These are phyloP conservation scores for Tetracladium setigerum DNA, from an alignment of 495 filamentous ascomycete genomes.

Conservation along the genomic window DNA sequence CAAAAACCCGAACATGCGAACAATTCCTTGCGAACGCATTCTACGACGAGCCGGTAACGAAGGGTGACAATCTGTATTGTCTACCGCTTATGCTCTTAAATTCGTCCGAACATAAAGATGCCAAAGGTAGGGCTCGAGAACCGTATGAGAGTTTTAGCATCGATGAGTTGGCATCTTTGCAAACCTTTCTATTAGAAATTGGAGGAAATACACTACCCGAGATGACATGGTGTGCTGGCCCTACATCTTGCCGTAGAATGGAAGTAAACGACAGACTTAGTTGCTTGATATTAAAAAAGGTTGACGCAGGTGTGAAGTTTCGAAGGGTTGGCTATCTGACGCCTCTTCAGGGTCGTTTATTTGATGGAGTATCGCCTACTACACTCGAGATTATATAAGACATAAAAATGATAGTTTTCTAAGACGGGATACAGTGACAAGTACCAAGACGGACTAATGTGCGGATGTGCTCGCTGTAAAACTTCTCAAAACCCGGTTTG, in stretches of 20 bases:
- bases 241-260: slow-evolving; percentile 3
- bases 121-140: background rate
- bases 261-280: background rate
- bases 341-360: background rate
- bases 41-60: slow-evolving; percentile 1
- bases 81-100: slow-evolving; percentile 1
- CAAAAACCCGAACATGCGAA: slow-evolving; percentile 2
- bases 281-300: slow-evolving; percentile 1
- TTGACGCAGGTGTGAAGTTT: slow-evolving; percentile 1
- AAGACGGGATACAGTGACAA: slow-evolving; percentile 2
- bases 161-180: slow-evolving; percentile 2
- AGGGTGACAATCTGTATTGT: slow-evolving; percentile 5
- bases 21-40: slow-evolving; percentile 7
- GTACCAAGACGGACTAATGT: slow-evolving; percentile 1
- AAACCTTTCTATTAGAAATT: background rate
- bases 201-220: background rate
- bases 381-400: slow-evolving; percentile 4
- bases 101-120: background rate
- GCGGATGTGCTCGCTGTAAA: slow-evolving; percentile 4
- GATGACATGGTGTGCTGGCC: slow-evolving; percentile 2
- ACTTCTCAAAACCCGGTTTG: slow-evolving; percentile 3
- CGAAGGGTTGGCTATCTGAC: slow-evolving; percentile 4
- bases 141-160: background rate
- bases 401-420: too few relatives aligned
- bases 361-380: slow-evolving; percentile 1